Evolutionary conservation across 192 early-diverging fungal species (phyloP).

Genomic region (Pilobolus umbonatus): DNA sequence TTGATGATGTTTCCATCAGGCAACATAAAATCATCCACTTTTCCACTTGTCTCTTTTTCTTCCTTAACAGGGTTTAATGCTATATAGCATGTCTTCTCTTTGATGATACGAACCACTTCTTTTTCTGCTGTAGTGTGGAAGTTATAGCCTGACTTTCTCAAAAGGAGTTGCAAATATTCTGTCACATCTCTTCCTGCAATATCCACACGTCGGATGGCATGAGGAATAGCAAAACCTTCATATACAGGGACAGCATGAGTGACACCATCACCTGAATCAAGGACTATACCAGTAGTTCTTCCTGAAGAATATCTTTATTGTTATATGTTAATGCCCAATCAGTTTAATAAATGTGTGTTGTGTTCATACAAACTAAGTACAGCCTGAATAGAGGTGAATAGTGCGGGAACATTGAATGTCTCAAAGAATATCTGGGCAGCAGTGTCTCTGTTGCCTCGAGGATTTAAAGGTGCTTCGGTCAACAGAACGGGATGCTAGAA

Average conservation of each 20-base stretch:
- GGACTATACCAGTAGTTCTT: constrained; percentile 93
- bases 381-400: constrained; percentile 96
- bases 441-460: constrained; percentile 84
- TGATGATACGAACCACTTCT: constrained; percentile 92
- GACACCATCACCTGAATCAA: constrained; percentile 96
- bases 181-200: constrained; percentile 95
- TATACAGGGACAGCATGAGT: constrained; percentile 94
- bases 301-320: constrained; percentile 88
- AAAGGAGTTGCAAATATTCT: constrained; percentile 83
- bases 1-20: constrained; percentile 84
- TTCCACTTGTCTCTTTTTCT: constrained; percentile 83
- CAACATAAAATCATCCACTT: constrained; percentile 73
- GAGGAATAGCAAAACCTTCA: constrained; percentile 93
- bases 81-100: constrained; percentile 95
- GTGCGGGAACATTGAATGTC: constrained; percentile 97
- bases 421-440: constrained; percentile 98
- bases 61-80: constrained; percentile 85
- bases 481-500: constrained; percentile 91
- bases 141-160: constrained; percentile 84
- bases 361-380: constrained; percentile 84
- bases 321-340: not conserved
- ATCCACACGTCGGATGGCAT: constrained; percentile 91
- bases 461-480: constrained; percentile 96
- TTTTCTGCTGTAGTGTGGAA: constrained; percentile 92
- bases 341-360: not conserved